A percentile compares a stretch with the other conserved stretches of the same genome.
Evolutionary conservation across 495 filamentous ascomycete species (phyloP).

Genomic region (Neurospora sp.): DNA sequence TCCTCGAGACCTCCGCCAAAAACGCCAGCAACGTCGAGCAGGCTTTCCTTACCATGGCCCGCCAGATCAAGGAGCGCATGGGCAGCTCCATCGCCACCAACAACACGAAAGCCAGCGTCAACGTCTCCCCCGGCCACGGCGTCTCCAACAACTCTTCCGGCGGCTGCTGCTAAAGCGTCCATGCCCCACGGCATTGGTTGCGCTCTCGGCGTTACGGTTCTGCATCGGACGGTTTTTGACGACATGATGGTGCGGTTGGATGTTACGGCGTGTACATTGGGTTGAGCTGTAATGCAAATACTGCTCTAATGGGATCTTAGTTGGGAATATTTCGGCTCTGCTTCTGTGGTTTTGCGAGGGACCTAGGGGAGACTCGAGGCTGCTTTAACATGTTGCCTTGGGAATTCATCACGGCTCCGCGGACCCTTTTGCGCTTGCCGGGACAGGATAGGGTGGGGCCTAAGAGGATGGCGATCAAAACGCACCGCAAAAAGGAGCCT

Average conservation of each 20-base stretch:
- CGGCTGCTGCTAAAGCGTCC: conserved; percentile 76
- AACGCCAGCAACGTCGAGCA: conserved; percentile 99
- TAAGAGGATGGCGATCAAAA: neutral
- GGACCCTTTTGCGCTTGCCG: neutral
- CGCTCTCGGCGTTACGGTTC: conserved; percentile 16
- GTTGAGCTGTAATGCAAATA: conserved; percentile 3
- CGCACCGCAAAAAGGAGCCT: neutral
- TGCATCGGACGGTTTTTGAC: conserved; percentile 21
- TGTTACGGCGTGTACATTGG: conserved; percentile 14
- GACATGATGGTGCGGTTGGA: conserved; percentile 7
- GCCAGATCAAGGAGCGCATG: conserved; percentile 99
- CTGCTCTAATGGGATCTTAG: neutral
- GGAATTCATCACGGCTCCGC: neutral
- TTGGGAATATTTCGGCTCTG: neutral
- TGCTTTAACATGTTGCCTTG: neutral
- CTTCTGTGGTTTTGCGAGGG: neutral
- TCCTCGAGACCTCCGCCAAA: conserved; percentile 99
- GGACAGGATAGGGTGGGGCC: neutral
- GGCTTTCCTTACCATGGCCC: conserved; percentile 98
- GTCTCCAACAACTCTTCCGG: conserved; percentile 83
- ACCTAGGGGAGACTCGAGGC: neutral
- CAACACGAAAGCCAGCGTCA: conserved; percentile 97
- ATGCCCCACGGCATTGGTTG: conserved; percentile 3
- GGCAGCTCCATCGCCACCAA: conserved; percentile 86
- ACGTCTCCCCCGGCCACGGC: conserved; percentile 86